These are phyloP conservation scores for Gossypium arboreum DNA, from an alignment of 345 rosid genomes.

Conservation along the genomic window DNA sequence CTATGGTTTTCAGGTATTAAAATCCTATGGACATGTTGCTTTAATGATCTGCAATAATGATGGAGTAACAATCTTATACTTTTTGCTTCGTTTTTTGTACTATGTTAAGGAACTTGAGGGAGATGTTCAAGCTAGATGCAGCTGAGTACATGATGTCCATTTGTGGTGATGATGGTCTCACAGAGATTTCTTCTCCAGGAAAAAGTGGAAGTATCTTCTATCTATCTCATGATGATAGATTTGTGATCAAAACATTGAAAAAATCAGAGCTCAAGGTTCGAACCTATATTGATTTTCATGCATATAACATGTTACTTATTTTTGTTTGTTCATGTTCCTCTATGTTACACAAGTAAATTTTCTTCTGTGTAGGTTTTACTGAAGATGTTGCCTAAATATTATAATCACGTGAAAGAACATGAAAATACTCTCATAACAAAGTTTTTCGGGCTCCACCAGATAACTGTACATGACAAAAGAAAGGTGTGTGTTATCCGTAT, in stretches of 20 bases:
- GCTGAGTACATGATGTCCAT: conserved; percentile 99
- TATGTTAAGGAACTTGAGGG: conserved; percentile 77
- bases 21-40: background rate
- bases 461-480: conserved; percentile 62
- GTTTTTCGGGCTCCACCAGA: conserved; percentile 83
- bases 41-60: background rate
- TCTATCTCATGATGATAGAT: conserved; percentile 85
- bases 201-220: conserved; percentile 97
- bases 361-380: conserved; percentile 58
- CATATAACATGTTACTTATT: background rate
- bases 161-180: conserved; percentile 90
- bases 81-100: background rate
- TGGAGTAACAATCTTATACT: conserved; percentile 1
- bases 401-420: conserved; percentile 56
- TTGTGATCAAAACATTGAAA: conserved; percentile 88
- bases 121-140: conserved; percentile 95
- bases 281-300: conserved; percentile 9
- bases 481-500: conserved; percentile 45
- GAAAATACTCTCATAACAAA: conserved; percentile 96
- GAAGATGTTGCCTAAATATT: conserved; percentile 75
- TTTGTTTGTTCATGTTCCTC: background rate
- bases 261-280: conserved; percentile 81
- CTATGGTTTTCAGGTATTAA: conserved; percentile 93
- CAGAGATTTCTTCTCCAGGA: conserved; percentile 78
- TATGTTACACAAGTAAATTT: background rate